A percentile compares a stretch with the other conserved stretches of the same genome.
These are phyloP conservation scores for Beta vulgaris DNA, from an alignment of 148 eudicot genomes.

Conservation along the genomic window DNA sequence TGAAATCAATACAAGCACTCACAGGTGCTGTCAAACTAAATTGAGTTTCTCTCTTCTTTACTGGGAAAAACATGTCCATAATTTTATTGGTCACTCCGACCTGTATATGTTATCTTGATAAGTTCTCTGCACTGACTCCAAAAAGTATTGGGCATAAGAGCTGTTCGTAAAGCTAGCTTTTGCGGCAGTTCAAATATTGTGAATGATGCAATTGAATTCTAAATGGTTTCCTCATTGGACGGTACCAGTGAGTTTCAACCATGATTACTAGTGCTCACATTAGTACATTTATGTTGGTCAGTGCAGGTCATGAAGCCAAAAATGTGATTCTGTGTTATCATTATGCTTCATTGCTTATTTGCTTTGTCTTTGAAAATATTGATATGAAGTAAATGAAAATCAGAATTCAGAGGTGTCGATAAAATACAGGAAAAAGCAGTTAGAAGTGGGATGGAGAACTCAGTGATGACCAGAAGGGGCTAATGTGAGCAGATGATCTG, in stretches of 20 bases:
- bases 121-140: not conserved
- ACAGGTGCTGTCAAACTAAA: conserved; percentile 5
- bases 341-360: not conserved
- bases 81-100: not conserved
- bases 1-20: conserved; percentile 21
- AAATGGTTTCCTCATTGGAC: not conserved
- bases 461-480: not conserved
- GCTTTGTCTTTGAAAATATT: not conserved
- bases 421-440: not conserved
- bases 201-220: not conserved
- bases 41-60: not conserved
- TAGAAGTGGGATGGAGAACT: not conserved
- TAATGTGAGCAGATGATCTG: not conserved
- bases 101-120: not conserved
- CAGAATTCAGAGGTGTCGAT: not conserved
- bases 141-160: not conserved
- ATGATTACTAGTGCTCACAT: not conserved
- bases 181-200: no score
- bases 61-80: not conserved
- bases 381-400: not conserved
- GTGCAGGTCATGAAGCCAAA: not conserved
- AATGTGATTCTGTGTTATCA: not conserved
- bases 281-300: not conserved
- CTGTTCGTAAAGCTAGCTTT: not conserved
- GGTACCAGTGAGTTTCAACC: no score